phyloP scores from a whole-genome alignment of 78 protist genomes.

The Neovahlkampfia damariscottae region DNA sequence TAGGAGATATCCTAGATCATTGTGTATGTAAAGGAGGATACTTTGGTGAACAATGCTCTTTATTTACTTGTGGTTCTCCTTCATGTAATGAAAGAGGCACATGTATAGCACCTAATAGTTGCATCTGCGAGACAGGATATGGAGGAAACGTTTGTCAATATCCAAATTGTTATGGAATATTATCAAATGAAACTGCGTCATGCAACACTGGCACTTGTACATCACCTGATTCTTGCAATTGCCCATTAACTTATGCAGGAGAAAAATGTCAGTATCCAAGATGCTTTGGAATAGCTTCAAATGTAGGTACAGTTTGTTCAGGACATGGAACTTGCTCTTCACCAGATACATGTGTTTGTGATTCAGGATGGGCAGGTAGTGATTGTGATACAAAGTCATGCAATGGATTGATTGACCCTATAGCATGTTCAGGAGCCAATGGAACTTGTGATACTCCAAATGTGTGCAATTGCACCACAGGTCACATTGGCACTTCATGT shows the following conservation, averaged over 20 bases:
- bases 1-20: no score
- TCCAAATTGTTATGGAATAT: not conserved
- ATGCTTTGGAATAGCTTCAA: not conserved
- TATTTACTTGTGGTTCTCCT: no score
- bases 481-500: not conserved
- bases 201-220: not conserved
- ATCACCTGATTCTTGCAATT: not conserved
- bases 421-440: not conserved
- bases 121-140: slow-evolving; percentile 8
- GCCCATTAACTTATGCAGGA: not conserved
- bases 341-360: not conserved
- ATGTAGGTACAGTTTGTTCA: not conserved
- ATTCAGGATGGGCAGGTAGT: not conserved
- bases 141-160: slow-evolving; percentile 4
- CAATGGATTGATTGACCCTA: not conserved
- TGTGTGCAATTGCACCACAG: not conserved
- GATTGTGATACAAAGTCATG: not conserved
- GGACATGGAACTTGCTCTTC: not conserved
- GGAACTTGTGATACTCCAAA: not conserved
- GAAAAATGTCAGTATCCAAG: not conserved
- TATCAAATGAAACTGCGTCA: not conserved
- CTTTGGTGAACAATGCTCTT: slow-evolving; percentile 2
- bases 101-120: not conserved
- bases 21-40: not conserved
- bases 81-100: no score